Conservation (phyloP, 768 basidiomycete genomes). For the Mycena maculata region DNA sequence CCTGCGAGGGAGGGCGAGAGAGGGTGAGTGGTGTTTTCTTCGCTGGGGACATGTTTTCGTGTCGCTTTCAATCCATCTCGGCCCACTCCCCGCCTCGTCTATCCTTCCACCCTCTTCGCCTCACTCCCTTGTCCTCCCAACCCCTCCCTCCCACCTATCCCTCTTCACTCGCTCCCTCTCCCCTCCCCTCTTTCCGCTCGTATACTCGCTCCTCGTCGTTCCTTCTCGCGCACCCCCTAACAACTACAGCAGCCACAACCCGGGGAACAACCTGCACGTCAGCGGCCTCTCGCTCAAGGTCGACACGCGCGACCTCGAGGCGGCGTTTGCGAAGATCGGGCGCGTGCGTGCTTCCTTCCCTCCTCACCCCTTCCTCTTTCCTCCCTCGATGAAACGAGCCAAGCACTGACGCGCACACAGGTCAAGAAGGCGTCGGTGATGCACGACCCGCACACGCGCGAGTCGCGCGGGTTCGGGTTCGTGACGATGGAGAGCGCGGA, state of each 20-base stretch:
- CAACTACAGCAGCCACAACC: slow-evolving; percentile 68
- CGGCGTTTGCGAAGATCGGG: slow-evolving; percentile 89
- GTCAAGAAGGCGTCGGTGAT: slow-evolving; percentile 78
- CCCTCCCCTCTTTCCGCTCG: not conserved
- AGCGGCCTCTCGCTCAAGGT: slow-evolving; percentile 67
- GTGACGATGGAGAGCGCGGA: slow-evolving; percentile 83
- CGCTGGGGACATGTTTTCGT: not conserved
- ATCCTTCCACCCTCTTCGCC: not conserved
- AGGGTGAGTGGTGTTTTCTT: slow-evolving; percentile 54
- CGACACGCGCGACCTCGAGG: slow-evolving; percentile 90
- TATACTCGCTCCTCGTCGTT: too few species aligned
- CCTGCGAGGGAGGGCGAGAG: slow-evolving; percentile 68
- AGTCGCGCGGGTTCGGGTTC: slow-evolving; percentile 83
- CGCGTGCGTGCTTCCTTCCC: slow-evolving; percentile 55
- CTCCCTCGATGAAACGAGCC: not conserved
- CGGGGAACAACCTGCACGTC: slow-evolving; percentile 74
- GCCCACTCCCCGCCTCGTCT: not conserved
- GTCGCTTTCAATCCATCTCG: not conserved
- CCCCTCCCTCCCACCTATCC: too few species aligned
- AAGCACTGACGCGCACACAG: slow-evolving; percentile 50
- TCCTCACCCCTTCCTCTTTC: not conserved
- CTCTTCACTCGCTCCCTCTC: not conserved
- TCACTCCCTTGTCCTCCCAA: not conserved
- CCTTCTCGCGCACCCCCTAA: slow-evolving; percentile 25
- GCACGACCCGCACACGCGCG: slow-evolving; percentile 78